Base-by-base conservation (phyloP, 2,329 filamentous ascomycete genomes). In the Davidsoniella eucalypti region DNA sequence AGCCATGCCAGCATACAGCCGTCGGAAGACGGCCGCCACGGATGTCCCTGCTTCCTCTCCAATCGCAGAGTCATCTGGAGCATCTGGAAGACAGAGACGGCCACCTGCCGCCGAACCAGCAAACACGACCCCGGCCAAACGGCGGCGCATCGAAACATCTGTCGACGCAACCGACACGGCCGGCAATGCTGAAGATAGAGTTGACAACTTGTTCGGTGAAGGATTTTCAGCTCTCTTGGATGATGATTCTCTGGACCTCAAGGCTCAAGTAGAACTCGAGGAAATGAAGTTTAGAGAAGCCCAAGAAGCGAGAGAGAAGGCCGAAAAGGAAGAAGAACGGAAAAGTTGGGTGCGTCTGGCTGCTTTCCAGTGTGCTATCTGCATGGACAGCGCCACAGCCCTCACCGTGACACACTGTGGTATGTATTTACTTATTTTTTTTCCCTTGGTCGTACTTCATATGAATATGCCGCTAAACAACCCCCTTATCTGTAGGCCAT, bases 361-460 rank as follows among this genome's bases (percentile, higher is more conserved):
- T 42, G 65, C 67, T 3, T 78, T 80, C 44, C 75, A 81, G 61
- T 82, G 78, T 54, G 75, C 78, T 41, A 82, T 82, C 52, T 82
- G 78, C 62, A 78, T 82, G 75, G 78, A 82, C 54, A 68, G 76
- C 54, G 71, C 68, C 23, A 71, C 69, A 1, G 65, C 68, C 25
- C 57, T 82, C 54, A 80, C 76, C 1, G 72, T 80, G 43, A 82
- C 78, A 2, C 75, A 80, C 61, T 82, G 78, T 61, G 78, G 78
- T 82, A 74, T 55, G 75, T 65, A 37, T 37, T 37, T 6, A 33
- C 6, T 5, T 17, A 18, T 25, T 37, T 4, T 37, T 4, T 41
- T 14, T 14, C 36, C 25, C 17, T 25, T 12, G 14, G 37, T 10
- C 21, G 37, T 10, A n/a, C 18, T 6, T 3, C 10, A 38, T 23